phyloP scores from a whole-genome alignment of 176 grass and related monocot species.

The Stipa capillata region DNA sequence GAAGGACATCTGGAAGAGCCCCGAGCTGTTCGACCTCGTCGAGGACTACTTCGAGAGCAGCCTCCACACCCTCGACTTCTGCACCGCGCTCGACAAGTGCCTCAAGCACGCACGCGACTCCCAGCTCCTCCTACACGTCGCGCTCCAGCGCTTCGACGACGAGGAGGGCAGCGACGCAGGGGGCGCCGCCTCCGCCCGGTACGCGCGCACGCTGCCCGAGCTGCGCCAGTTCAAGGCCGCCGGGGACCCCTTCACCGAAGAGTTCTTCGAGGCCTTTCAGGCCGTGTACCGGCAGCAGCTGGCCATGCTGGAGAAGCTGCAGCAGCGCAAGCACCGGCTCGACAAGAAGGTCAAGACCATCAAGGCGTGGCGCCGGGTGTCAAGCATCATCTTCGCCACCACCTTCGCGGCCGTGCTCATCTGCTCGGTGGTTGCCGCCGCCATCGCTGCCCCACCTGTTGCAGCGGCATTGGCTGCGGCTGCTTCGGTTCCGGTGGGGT shows the following conservation, averaged over 20 bases:
- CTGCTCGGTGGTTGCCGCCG: constrained; percentile 63
- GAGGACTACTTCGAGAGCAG: constrained; percentile 96
- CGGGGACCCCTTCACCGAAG: constrained; percentile 79
- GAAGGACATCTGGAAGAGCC: constrained; percentile 95
- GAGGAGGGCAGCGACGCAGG: constrained; percentile 16
- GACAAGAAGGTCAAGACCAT: constrained; percentile 76
- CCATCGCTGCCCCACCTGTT: constrained; percentile 50
- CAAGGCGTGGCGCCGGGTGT: constrained; percentile 78
- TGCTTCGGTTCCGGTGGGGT: constrained; percentile 41
- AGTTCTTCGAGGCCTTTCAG: constrained; percentile 78
- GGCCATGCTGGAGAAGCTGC: constrained; percentile 70
- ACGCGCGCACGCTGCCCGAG: constrained; percentile 55
- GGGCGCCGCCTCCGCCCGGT: constrained; percentile 27
- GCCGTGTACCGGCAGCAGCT: constrained; percentile 73
- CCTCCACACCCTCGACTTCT: constrained; percentile 95
- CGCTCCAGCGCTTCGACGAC: constrained; percentile 65
- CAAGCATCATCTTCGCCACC: constrained; percentile 71
- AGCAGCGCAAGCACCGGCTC: constrained; percentile 61
- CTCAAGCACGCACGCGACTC: constrained; percentile 68
- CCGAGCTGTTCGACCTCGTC: constrained; percentile 78
- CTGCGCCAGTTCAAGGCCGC: constrained; percentile 67
- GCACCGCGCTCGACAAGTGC: constrained; percentile 78
- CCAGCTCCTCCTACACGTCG: constrained; percentile 70
- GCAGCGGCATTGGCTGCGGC: constrained; percentile 73
- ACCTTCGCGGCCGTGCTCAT: constrained; percentile 59